Evolutionary conservation across 192 early-diverging fungal genomes (phyloP), one percentile per base, ranked within the genome.

Genomic region (Lobosporangium transversale): DNA sequence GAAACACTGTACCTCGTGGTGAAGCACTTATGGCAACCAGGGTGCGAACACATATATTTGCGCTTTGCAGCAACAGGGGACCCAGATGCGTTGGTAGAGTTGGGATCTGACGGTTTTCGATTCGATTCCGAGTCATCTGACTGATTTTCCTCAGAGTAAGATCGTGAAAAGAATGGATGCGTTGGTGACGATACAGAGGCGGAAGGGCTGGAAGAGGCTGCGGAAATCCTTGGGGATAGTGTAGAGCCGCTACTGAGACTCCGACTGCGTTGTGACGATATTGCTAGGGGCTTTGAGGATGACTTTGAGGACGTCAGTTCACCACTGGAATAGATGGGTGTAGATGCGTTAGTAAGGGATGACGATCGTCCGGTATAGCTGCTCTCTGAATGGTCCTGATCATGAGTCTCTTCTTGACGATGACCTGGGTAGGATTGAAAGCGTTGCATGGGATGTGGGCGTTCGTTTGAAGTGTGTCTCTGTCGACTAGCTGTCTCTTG

Each of bases 21-120:
- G 78, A 94, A 94, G 33, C 88, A 86, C 78, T 90, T 91, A 70
- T 87, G 88, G 67, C 93, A 94, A 5, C 84, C 82, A 6, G 75
- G 84, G 35, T 67, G 85, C 7, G 79, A 35, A 75, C 93, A 94
- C 56, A 81, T 81, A 82, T 93, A 92, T 69, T 90, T 91, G 73
- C 93, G 85, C 76, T 92, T 92, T 23, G 68, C 64, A 32, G 26
- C 35, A 6, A 27, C 57, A 4, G 43, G 21, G n/a, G n/a, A n/a
- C n/a, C 48, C 75, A 0, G 43, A 18, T 24, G 49, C 59, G 42
- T 33, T 53, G 2, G 54, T 29, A 11, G 36, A 53, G 31, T 42
- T 51, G 26, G 62, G 62, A 11, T 75, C 70, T 3, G 70, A 75
- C 70, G 61, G 65, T n/a, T 63, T 49, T 14, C 63, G 70, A 37